Percentiles rank a stretch among this genome's conserved stretches.
These are phyloP conservation scores for Bondarzewia mesenterica DNA, from an alignment of 1,284 basidiomycete species.

Conservation along the genomic window DNA sequence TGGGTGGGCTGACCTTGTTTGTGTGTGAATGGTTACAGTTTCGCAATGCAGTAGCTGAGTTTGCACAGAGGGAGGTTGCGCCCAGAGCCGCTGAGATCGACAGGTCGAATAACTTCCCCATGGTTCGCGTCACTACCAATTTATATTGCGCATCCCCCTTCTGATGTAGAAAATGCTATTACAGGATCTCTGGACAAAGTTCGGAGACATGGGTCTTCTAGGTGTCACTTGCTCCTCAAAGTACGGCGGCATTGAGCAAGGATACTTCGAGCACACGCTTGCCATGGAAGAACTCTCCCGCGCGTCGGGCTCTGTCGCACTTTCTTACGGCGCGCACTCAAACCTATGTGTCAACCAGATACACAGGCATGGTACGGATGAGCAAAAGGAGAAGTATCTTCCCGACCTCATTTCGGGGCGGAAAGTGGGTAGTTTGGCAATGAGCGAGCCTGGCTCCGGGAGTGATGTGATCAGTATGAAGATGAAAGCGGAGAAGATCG, in stretches of 20 bases:
- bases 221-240: conserved; percentile 79
- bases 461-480: conserved; percentile 93
- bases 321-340: conserved; percentile 93
- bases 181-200: conserved; percentile 83
- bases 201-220: conserved; percentile 80
- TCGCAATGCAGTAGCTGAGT: conserved; percentile 67
- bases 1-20: not conserved
- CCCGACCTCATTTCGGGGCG: conserved; percentile 76
- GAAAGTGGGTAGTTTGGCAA: conserved; percentile 87
- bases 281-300: conserved; percentile 91
- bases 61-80: conserved; percentile 74
- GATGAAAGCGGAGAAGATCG: conserved; percentile 69
- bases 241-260: conserved; percentile 73
- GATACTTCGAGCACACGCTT: conserved; percentile 84
- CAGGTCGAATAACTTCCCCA: conserved; percentile 71
- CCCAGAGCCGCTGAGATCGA: conserved; percentile 82
- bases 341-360: conserved; percentile 90
- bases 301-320: conserved; percentile 84
- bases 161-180: conserved; percentile 1
- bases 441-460: conserved; percentile 88
- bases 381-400: conserved; percentile 84
- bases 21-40: conserved; percentile 42
- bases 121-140: conserved; percentile 34
- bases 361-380: conserved; percentile 78
- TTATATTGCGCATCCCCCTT: not conserved